These are phyloP conservation scores for Penicillium sp. DNA, from an alignment of 2,329 filamentous ascomycete species.

Conservation along the genomic window DNA sequence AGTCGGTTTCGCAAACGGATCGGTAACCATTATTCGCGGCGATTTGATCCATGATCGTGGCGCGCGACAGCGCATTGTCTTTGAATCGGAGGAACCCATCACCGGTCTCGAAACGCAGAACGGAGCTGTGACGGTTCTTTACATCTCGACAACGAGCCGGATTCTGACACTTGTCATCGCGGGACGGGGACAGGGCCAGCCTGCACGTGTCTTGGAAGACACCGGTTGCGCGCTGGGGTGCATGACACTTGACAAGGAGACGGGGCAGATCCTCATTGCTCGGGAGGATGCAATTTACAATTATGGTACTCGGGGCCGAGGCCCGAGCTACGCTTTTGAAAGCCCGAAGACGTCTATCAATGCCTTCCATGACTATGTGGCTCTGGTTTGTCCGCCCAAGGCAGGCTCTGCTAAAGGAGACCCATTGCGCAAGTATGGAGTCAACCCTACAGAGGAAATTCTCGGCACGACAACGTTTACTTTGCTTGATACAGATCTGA, in stretches of 20 bases:
- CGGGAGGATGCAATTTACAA: constrained; percentile 95
- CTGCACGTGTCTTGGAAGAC: constrained; percentile 85
- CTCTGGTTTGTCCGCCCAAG: constrained; percentile 78
- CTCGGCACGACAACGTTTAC: constrained; percentile 89
- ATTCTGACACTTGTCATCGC: constrained; percentile 86
- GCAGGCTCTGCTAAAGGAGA: constrained; percentile 59
- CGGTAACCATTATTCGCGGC: constrained; percentile 88
- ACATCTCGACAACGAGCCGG: constrained; percentile 86
- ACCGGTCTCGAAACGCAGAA: constrained; percentile 81
- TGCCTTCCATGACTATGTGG: constrained; percentile 82
- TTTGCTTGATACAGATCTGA: constrained; percentile 85
- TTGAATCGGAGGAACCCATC: constrained; percentile 94
- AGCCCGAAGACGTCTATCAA: constrained; percentile 81
- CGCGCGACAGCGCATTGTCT: constrained; percentile 89
- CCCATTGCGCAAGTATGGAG: constrained; percentile 72
- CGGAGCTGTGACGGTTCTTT: constrained; percentile 71
- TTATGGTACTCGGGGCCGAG: constrained; percentile 81
- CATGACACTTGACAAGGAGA: constrained; percentile 81
- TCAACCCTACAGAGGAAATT: constrained; percentile 70
- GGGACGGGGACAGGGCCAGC: constrained; percentile 84
- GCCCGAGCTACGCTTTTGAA: constrained; percentile 88
- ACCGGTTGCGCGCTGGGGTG: constrained; percentile 89
- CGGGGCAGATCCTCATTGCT: constrained; percentile 85
- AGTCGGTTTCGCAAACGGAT: constrained; percentile 92
- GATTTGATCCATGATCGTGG: constrained; percentile 95